Evolutionary conservation across 352 stramenopile genomes (phyloP), one percentile per base, ranked within the genome.

Genomic region (Phytophthora citricola): DNA sequence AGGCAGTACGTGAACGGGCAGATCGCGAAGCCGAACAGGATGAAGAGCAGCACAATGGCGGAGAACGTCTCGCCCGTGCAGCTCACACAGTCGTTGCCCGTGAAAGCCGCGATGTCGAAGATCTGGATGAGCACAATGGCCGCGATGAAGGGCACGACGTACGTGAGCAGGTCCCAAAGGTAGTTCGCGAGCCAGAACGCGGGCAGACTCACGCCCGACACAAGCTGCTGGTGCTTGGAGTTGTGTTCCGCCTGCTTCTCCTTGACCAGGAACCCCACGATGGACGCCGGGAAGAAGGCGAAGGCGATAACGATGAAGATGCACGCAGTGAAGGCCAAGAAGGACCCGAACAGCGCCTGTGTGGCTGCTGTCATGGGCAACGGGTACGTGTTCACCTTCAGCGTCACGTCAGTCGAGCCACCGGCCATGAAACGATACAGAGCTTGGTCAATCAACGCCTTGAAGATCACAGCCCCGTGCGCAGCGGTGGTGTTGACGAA

Each of bases 151-250:
- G 86, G 78, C 0, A 98, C 69, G 39, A 96, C 54, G 77, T 98
- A 99, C 22, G 90, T 92, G 9, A 92, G 48, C 43, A 97, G 64
- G 61, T 99, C 95, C 85, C 92, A 98, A 12, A 95, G 46, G 63
- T 92, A 98, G 32, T 97, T 99, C 12, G 94, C 94, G 14, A 98
- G 45, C 97, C 97, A 99, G 65, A 99, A 99, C 0, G 93, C 90
- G 0, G 66, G 73, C 5, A 98, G 75, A 48, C 85, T 87, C 9
- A 98, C 95, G 5, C 97, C 97, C 9, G 90, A 97, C 12, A 99
- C 94, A 63, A 83, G 89, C 66, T 98, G 93, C 69, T 98, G 89
- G 78, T 99, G 97, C 72, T 99, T 99, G 3, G 95, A 94, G 71
- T 98, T 98, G 66, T 81, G 69, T 20, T 77, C 75, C 0, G 91